These are phyloP conservation scores for Acidiella bohemica DNA, from an alignment of 495 filamentous ascomycete species.

Conservation along the genomic window DNA sequence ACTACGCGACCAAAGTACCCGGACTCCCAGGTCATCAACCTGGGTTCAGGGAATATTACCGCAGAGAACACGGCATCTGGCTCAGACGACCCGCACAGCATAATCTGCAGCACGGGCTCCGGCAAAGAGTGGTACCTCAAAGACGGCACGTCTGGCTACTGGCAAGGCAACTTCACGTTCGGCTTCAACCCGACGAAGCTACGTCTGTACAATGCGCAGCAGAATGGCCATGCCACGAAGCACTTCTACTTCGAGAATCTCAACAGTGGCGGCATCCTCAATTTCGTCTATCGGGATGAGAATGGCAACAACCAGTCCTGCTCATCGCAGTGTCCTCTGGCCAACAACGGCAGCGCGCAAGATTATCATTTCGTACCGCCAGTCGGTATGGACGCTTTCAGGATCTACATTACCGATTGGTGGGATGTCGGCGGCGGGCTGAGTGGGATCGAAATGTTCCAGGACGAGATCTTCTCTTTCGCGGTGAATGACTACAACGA, in stretches of 20 bases:
- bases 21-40: constrained; percentile 65
- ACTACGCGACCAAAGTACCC: constrained; percentile 46
- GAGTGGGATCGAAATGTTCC: constrained; percentile 79
- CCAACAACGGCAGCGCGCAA: constrained; percentile 52
- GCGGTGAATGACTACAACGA: constrained; percentile 82
- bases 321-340: constrained; percentile 67
- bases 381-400: constrained; percentile 79
- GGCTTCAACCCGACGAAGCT: constrained; percentile 75
- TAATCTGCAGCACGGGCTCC: constrained; percentile 68
- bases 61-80: constrained; percentile 50
- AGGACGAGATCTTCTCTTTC: constrained; percentile 51
- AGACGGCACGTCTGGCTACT: constrained; percentile 69
- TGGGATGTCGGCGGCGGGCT: constrained; percentile 81
- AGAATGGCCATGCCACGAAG: constrained; percentile 73
- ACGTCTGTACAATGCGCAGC: constrained; percentile 77
- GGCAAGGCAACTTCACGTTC: constrained; percentile 70
- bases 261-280: constrained; percentile 87
- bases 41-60: constrained; percentile 61
- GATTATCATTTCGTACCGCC: constrained; percentile 84
- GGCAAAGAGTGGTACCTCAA: constrained; percentile 73
- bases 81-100: constrained; percentile 66
- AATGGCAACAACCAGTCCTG: constrained; percentile 51
- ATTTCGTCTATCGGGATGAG: constrained; percentile 78
- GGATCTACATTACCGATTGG: constrained; percentile 70
- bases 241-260: constrained; percentile 70